A percentile compares a stretch with the other conserved stretches of the same genome.
phyloP scores from a whole-genome alignment of 1,284 basidiomycete genomes.

The Laetiporus sulphureus region DNA sequence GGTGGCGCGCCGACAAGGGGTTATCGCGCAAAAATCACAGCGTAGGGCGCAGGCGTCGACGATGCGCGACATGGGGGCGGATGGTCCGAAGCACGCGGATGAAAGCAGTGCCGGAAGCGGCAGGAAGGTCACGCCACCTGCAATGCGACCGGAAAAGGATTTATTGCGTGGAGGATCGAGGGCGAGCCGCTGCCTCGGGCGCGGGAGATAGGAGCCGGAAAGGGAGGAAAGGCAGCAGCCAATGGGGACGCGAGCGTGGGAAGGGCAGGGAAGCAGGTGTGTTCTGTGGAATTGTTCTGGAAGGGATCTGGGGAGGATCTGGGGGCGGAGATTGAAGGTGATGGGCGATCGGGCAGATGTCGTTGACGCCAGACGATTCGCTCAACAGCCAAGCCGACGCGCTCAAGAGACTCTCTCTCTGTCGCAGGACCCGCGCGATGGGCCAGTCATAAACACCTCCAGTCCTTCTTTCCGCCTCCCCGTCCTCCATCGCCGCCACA shows the following conservation, averaged over 20 bases:
- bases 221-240: conserved; percentile 6
- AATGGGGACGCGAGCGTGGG: conserved; percentile 7
- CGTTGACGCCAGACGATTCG: neutral
- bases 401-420: conserved; percentile 3
- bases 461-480: conserved; percentile 8
- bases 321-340: conserved; percentile 15
- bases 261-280: conserved; percentile 5
- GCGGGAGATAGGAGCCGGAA: conserved; percentile 9
- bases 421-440: too few relatives aligned
- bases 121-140: conserved; percentile 9
- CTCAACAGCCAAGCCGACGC: conserved; percentile 1
- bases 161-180: conserved; percentile 15
- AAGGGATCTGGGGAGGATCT: conserved; percentile 15
- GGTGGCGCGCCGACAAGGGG: too few relatives aligned
- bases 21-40: too few relatives aligned
- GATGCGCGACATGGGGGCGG: neutral
- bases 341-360: conserved; percentile 9
- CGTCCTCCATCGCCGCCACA: conserved; percentile 2
- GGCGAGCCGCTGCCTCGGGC: conserved; percentile 1
- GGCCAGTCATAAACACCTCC: too few relatives aligned
- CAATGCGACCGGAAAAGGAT: conserved; percentile 14
- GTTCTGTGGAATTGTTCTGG: conserved; percentile 12
- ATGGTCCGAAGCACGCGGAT: conserved; percentile 20
- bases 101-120: conserved; percentile 7
- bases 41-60: too few relatives aligned